Conservation (phyloP, 148 eudicot genomes). For the Chenopodium suecicum region DNA sequence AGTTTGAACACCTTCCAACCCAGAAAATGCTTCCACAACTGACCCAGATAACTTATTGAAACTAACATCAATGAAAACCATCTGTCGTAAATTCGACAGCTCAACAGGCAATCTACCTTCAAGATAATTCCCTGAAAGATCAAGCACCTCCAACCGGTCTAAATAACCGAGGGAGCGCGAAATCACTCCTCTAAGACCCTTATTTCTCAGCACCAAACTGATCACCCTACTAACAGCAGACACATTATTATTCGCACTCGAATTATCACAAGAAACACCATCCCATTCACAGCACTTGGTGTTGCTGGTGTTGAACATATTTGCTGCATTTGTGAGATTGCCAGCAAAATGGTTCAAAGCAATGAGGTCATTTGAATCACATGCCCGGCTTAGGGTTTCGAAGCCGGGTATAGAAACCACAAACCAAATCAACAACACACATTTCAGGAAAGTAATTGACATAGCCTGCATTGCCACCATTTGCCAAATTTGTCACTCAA, state of each 20-base stretch:
- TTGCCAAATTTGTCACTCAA: constrained; percentile 23
- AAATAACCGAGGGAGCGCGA: constrained; percentile 52
- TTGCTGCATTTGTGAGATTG: constrained; percentile 53
- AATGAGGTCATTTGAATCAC: constrained; percentile 56
- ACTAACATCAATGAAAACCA: constrained; percentile 64
- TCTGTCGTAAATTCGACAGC: constrained; percentile 48
- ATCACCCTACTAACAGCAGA: constrained; percentile 46
- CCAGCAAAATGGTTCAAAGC: constrained; percentile 71
- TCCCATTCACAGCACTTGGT: constrained; percentile 72
- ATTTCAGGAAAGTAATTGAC: constrained; percentile 38
- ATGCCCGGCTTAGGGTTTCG: constrained; percentile 41
- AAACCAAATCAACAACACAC: constrained; percentile 49
- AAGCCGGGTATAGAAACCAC: constrained; percentile 39
- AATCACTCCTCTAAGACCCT: constrained; percentile 56
- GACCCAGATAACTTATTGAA: constrained; percentile 52
- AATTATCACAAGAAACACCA: constrained; percentile 56
- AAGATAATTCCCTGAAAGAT: constrained; percentile 65
- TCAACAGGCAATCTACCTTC: constrained; percentile 56
- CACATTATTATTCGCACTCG: constrained; percentile 22
- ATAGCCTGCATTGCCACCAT: constrained; percentile 33
- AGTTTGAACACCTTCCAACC: constrained; percentile 38
- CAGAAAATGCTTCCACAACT: constrained; percentile 34
- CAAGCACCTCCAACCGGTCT: constrained; percentile 50
- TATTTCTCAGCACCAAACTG: constrained; percentile 41
- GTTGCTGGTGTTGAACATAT: constrained; percentile 25